Percentiles rank a stretch among this genome's conserved stretches.
Evolutionary conservation across 768 basidiomycete genomes (phyloP).

Genomic region (Vishniacozyma victoriae): DNA sequence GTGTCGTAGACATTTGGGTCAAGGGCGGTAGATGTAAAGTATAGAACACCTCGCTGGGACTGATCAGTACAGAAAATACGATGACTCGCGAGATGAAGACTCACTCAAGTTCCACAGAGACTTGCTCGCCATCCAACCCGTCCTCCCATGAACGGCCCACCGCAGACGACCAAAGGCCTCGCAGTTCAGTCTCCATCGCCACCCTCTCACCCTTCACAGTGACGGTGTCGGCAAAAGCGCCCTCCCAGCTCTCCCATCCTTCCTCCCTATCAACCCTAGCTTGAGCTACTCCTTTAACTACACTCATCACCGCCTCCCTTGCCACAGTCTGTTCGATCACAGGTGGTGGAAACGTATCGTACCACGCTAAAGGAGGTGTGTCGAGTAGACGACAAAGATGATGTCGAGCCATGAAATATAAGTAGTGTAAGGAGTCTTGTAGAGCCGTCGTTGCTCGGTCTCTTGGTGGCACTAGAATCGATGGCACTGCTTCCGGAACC

Average conservation of each 20-base stretch:
- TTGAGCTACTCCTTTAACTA: slow-evolving; percentile 15
- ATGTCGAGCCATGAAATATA: slow-evolving; percentile 32
- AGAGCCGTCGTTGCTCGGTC: slow-evolving; percentile 10
- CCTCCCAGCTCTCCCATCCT: slow-evolving; percentile 14
- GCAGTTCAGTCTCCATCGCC: slow-evolving; percentile 10
- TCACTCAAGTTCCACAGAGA: slow-evolving; percentile 35
- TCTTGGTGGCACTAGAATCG: background rate
- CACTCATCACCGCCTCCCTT: slow-evolving; percentile 27
- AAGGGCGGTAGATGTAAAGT: slow-evolving; percentile 25
- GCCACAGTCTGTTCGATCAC: slow-evolving; percentile 13
- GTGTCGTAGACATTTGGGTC: slow-evolving; percentile 6
- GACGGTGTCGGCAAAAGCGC: slow-evolving; percentile 7
- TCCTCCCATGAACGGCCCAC: slow-evolving; percentile 17
- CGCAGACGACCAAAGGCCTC: slow-evolving; percentile 13
- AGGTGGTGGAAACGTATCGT: slow-evolving; percentile 23
- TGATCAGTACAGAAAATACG: background rate
- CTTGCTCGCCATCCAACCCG: slow-evolving; percentile 13
- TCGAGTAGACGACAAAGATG: slow-evolving; percentile 26
- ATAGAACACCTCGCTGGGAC: slow-evolving; percentile 14
- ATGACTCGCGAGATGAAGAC: slow-evolving; percentile 1
- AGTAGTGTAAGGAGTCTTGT: slow-evolving; percentile 30
- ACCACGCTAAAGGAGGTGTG: slow-evolving; percentile 21
- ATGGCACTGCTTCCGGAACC: background rate
- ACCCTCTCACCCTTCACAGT: slow-evolving; percentile 2
- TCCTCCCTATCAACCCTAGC: slow-evolving; percentile 7